Evolutionary conservation across 495 filamentous ascomycete species (phyloP).

Genomic region (Aspergillus sclerotiicarbonarius): DNA sequence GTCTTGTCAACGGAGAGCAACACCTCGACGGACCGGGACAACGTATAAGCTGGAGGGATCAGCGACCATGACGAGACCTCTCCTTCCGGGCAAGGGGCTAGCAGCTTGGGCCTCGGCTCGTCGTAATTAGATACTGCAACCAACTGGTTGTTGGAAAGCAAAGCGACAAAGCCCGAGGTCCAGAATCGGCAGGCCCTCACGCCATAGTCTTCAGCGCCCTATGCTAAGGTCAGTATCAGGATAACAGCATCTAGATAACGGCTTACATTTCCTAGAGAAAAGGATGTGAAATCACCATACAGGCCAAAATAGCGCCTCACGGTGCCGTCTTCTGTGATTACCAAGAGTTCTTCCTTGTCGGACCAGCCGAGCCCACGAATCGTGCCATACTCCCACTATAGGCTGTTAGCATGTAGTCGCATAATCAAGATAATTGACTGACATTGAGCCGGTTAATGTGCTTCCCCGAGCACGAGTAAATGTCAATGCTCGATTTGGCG

Average conservation of each 20-base stretch:
- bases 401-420: constrained; percentile 8
- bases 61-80: constrained; percentile 85
- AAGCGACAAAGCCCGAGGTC: constrained; percentile 86
- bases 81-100: constrained; percentile 75
- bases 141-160: constrained; percentile 84
- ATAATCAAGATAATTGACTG: constrained; percentile 16
- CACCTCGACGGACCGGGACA: constrained; percentile 95
- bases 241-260: neutral
- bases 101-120: constrained; percentile 81
- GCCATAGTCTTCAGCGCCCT: constrained; percentile 82
- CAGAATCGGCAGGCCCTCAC: constrained; percentile 90
- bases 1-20: constrained; percentile 83
- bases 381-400: constrained; percentile 84
- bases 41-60: constrained; percentile 82
- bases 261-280: constrained; percentile 82
- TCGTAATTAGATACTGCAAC: constrained; percentile 85
- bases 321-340: constrained; percentile 84
- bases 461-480: constrained; percentile 90
- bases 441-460: constrained; percentile 70
- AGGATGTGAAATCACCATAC: constrained; percentile 91
- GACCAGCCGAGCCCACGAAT: constrained; percentile 95
- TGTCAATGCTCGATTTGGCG: constrained; percentile 81
- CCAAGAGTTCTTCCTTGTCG: constrained; percentile 89
- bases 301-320: constrained; percentile 91
- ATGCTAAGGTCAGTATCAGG: constrained; percentile 11